Evolutionary conservation across 2,329 filamentous ascomycete genomes (phyloP).

Genomic region (Thelonectria blattea): DNA sequence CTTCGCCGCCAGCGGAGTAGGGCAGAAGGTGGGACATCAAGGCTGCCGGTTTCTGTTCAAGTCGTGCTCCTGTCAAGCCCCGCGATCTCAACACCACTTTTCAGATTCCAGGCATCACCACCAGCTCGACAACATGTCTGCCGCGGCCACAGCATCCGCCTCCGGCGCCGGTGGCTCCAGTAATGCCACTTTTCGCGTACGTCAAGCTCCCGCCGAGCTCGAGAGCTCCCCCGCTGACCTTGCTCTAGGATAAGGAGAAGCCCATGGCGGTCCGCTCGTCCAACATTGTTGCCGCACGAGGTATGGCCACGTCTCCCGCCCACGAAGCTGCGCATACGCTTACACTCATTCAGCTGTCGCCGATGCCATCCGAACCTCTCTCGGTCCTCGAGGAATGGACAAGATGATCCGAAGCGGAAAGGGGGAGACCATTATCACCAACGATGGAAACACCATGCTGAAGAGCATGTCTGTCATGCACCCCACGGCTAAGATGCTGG

Average conservation of each 20-base stretch:
- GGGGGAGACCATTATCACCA: conserved; percentile 98
- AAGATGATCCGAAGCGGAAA: conserved; percentile 99
- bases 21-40: conserved; percentile 50
- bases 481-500: conserved; percentile 98
- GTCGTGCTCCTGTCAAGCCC: conserved; percentile 42
- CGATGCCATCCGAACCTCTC: conserved; percentile 95
- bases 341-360: conserved; percentile 72
- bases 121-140: conserved; percentile 50
- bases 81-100: conserved; percentile 39
- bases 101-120: conserved; percentile 33
- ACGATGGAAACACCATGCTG: conserved; percentile 99
- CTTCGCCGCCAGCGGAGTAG: conserved; percentile 44
- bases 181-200: conserved; percentile 65
- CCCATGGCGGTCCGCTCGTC: conserved; percentile 93
- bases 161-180: conserved; percentile 46
- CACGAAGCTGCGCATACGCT: conserved; percentile 18
- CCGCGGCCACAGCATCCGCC: conserved; percentile 44
- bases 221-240: conserved; percentile 47
- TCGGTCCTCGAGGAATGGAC: conserved; percentile 97
- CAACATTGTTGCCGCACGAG: conserved; percentile 97
- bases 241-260: conserved; percentile 86
- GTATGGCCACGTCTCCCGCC: conserved; percentile 53
- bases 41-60: conserved; percentile 40
- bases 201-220: conserved; percentile 43
- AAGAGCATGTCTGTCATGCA: conserved; percentile 99